Conservation (phyloP, 805 yeast genomes). For the Alloascoidea hylecoeti region DNA sequence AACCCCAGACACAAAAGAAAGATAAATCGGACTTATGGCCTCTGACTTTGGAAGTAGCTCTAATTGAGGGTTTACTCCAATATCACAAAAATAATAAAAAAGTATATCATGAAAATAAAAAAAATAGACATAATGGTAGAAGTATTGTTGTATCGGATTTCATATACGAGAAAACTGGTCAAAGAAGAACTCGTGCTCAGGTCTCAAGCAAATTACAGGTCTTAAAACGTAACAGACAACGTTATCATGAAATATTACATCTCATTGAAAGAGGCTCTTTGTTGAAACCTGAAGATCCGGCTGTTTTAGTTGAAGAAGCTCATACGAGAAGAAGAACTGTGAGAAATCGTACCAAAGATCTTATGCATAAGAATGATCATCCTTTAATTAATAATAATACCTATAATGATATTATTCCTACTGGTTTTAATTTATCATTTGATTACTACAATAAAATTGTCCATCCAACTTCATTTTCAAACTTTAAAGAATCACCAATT, state of each 20-base stretch:
- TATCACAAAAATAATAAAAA: constrained; percentile 1
- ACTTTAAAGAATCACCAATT: neutral
- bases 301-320: constrained; percentile 1
- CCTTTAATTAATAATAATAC: neutral
- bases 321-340: neutral
- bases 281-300: neutral
- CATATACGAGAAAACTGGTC: neutral
- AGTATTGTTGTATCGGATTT: neutral
- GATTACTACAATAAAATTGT: neutral
- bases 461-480: neutral
- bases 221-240: neutral
- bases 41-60: neutral
- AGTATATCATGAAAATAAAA: neutral
- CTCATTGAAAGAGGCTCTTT: neutral
- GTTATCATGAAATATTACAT: neutral
- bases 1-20: neutral
- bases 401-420: neutral
- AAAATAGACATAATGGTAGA: neutral
- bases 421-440: neutral
- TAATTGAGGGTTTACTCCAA: neutral
- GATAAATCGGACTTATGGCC: constrained; percentile 1
- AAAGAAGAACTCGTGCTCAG: neutral
- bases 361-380: neutral
- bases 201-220: constrained; percentile 1
- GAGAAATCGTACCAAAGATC: neutral